Base-by-base conservation (phyloP, 2,329 filamentous ascomycete genomes). In the Pseudogymnoascus pannorum region DNA sequence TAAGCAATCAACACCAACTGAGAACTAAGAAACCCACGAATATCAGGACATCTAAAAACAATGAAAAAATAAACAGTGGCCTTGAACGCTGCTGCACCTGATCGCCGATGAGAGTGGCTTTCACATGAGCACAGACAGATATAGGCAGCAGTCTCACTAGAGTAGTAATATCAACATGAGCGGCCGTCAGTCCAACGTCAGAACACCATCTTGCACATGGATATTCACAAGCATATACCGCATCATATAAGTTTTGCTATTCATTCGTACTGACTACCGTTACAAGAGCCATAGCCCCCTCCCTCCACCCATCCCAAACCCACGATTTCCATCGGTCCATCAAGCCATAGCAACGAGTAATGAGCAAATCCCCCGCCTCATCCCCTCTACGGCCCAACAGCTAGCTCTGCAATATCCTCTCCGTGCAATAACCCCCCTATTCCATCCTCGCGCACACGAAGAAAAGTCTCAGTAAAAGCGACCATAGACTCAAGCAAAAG, bases 231-330 rank as follows among this genome's bases (percentile, higher is more conserved):
- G 33, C 44, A 29, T 24, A 29, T 29, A 51, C 7, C n/a, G 8
- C 6, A 51, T 11, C 24, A 51, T 31, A 51, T 8, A 51, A 51
- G 26, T 31, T 51, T 51, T 31, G 44, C 44, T 16, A 51, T 51
- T 51, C 44, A 51, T 51, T 51, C 44, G 44, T 51, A 51, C 44
- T 51, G 44, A 51, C 44, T 51, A 51, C 44, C 44, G 44, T 51
- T 51, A 51, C 44, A 51, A 51, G 44, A 51, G 44, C 44, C n/a
- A 51, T 51, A 31, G 44, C 44, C 44, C 44, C 44, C 16, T 29
- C 44, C 44, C 16, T 16, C 22, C 44, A 16, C 5, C 44, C 44
- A 9, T 51, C 42, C 6, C n/a, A 3, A 48, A 29, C 24, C 8
- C 44, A 11, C 44, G 24, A 29, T 51, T 18, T 24, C 38, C 18